These are phyloP conservation scores for Colletotrichum phormii DNA, from an alignment of 2,329 filamentous ascomycete species.

Conservation along the genomic window DNA sequence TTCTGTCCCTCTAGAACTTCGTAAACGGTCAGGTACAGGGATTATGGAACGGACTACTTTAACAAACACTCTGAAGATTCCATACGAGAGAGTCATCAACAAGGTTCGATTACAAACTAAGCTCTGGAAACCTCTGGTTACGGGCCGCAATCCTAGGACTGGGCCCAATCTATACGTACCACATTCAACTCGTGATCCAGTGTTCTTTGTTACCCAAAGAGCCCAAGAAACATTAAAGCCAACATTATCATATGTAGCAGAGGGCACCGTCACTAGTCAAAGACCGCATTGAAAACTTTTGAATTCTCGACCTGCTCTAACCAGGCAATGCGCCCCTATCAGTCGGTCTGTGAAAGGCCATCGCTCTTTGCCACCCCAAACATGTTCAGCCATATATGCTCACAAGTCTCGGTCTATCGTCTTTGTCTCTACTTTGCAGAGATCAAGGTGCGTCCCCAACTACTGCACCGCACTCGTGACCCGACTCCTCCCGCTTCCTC, in stretches of 20 bases:
- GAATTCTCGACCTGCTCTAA: background rate
- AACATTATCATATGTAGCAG: background rate
- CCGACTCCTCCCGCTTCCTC: background rate
- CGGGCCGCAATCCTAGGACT: too few species aligned
- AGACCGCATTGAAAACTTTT: background rate
- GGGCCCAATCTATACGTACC: too few species aligned
- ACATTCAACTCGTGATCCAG: too few species aligned
- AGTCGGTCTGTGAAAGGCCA: background rate
- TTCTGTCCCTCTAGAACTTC: background rate
- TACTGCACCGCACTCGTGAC: background rate
- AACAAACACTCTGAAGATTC: too few species aligned
- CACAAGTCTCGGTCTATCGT: background rate
- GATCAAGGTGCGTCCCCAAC: background rate
- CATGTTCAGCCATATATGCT: background rate
- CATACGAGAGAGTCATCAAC: too few species aligned
- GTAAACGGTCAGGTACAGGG: too few species aligned
- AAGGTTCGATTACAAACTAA: too few species aligned
- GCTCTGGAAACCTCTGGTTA: too few species aligned
- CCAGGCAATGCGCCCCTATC: background rate
- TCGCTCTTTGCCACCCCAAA: background rate
- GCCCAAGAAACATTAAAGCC: background rate
- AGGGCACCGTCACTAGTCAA: background rate
- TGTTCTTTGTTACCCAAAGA: background rate
- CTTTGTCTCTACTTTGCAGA: conserved; percentile 8
- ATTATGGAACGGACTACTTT: too few species aligned